Evolutionary conservation across 352 stramenopile genomes (phyloP).

Genomic region (Phytophthora sp.): DNA sequence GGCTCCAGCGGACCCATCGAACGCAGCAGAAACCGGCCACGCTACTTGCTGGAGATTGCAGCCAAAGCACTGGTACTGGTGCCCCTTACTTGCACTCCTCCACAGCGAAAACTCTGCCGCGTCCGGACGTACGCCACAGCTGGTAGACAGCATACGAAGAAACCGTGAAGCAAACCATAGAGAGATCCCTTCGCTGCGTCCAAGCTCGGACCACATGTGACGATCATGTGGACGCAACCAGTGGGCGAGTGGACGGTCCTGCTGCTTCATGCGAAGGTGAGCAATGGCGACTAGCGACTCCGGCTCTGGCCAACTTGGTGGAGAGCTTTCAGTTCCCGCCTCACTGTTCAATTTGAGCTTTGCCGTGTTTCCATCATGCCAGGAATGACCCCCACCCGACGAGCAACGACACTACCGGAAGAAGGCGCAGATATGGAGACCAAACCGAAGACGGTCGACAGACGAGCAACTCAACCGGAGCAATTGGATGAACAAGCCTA

Average conservation of each 20-base stretch:
- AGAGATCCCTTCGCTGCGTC: constrained; percentile 5
- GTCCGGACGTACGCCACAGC: constrained; percentile 9
- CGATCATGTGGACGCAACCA: constrained; percentile 30
- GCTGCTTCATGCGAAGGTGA: constrained; percentile 22
- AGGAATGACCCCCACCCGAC: constrained; percentile 1
- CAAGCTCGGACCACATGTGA: neutral
- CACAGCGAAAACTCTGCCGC: constrained; percentile 23
- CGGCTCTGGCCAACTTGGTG: constrained; percentile 20
- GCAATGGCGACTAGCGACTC: constrained; percentile 25
- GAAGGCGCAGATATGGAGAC: neutral
- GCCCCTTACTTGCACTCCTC: constrained; percentile 16
- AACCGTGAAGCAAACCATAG: constrained; percentile 6
- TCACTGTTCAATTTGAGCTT: constrained; percentile 25
- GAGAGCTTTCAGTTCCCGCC: neutral
- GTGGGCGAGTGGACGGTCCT: constrained; percentile 20
- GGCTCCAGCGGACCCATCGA: constrained; percentile 3
- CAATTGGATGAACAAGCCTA: constrained; percentile 11
- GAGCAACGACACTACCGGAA: constrained; percentile 20
- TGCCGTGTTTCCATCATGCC: neutral
- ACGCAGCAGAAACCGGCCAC: constrained; percentile 19
- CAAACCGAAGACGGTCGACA: constrained; percentile 1
- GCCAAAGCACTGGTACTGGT: neutral
- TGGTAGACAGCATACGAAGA: constrained; percentile 11
- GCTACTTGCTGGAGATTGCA: neutral
- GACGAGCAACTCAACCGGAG: constrained; percentile 18